phyloP scores from a whole-genome alignment of 257 asterid species.

The Przewalskia tangutica region DNA sequence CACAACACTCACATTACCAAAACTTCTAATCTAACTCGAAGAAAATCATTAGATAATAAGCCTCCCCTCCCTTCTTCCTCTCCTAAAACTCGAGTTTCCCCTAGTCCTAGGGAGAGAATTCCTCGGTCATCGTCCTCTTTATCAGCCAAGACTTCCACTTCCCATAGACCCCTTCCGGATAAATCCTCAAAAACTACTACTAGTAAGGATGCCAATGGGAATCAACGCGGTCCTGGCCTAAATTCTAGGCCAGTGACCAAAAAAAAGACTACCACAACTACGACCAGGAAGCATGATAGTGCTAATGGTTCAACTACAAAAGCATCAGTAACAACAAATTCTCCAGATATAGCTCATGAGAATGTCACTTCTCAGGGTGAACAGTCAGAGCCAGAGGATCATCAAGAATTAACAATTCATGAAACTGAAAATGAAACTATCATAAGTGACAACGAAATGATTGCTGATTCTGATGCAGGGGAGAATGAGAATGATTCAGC shows the following conservation, averaged over 20 bases:
- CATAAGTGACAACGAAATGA: constrained; percentile 8
- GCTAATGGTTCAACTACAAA: constrained; percentile 11
- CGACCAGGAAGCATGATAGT: constrained; percentile 16
- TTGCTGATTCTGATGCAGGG: neutral
- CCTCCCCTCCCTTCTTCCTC: constrained; percentile 34
- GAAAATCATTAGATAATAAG: constrained; percentile 49
- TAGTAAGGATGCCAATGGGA: constrained; percentile 29
- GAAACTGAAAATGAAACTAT: neutral
- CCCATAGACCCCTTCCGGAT: constrained; percentile 18
- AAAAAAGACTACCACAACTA: constrained; percentile 14
- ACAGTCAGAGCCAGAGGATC: constrained; percentile 26
- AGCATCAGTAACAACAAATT: neutral
- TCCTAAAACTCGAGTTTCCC: constrained; percentile 28
- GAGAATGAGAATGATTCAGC: constrained; percentile 2
- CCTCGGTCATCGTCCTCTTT: constrained; percentile 29
- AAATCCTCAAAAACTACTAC: constrained; percentile 17
- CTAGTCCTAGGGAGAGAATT: constrained; percentile 22
- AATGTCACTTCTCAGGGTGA: constrained; percentile 17
- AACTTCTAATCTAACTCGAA: constrained; percentile 15
- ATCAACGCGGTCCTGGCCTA: constrained; percentile 3
- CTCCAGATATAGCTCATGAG: neutral
- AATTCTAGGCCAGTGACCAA: constrained; percentile 20
- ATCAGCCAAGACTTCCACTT: constrained; percentile 10
- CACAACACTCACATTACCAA: constrained; percentile 2
- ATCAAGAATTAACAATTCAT: constrained; percentile 19